Base-by-base conservation (phyloP, 169 alveolate genomes). In the Cyclospora cayetanensis region DNA sequence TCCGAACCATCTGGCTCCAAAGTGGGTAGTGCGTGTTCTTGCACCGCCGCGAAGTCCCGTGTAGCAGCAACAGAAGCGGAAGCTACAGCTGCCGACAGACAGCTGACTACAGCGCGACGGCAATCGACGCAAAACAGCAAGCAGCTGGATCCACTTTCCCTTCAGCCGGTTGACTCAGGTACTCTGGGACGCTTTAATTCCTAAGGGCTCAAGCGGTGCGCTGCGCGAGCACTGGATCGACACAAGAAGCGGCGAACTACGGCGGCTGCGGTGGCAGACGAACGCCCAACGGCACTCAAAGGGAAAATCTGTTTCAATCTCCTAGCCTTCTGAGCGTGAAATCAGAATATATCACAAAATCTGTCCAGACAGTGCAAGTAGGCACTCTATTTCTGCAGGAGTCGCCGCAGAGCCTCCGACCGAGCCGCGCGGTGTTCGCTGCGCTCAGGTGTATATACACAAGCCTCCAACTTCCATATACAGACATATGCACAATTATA, bases 171-270 rank as follows among this genome's bases (percentile, higher is more conserved):
- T n/a, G n/a, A 60, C n/a, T 60, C 72, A 60, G 72, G 72, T 60
- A 60, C 34, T 20, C 35, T 9, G 72, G 72, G 72, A n/a, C 15
- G n/a, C n/a, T 60, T 60, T n/a, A 15, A 60, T n/a, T 31, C 72
- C 72, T 9, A 12, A 1, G 72, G 72, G n/a, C 7, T 20, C 27
- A n/a, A 60, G 31, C 72, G n/a, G 72, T 0, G 72, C 15, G 15
- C 72, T n/a, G 27, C n/a, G 34, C 12, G 31, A n/a, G n/a, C n/a
- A n/a, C n/a, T n/a, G n/a, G n/a, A n/a, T n/a, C n/a, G n/a, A n/a
- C n/a, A n/a, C n/a, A n/a, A n/a, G n/a, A n/a, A 60, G 72, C 72
- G 12, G 72, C 72, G 72, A n/a, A 9, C 72, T n/a, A n/a, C 42
- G 31, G 72, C 72, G 12, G 72, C 18, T 12, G 72, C 15, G 34